Evolutionary conservation across 1,284 basidiomycete species (phyloP).

Genomic region (Rhodotorula sp.): DNA sequence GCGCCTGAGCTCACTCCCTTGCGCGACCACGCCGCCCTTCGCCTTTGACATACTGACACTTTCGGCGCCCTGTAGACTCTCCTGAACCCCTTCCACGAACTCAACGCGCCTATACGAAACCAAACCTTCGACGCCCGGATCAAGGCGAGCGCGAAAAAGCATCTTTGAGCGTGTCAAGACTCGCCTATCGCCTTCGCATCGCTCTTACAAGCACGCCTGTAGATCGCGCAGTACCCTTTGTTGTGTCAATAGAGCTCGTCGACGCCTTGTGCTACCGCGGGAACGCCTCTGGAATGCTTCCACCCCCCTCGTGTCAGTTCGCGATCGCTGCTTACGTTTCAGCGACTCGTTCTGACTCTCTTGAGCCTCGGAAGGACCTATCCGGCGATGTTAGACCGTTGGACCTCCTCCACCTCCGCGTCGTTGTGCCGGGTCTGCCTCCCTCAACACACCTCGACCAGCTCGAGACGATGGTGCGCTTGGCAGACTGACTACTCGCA

Average conservation of each 20-base stretch:
- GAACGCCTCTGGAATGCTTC: too few relatives aligned
- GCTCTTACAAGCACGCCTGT: neutral
- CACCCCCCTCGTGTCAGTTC: too few relatives aligned
- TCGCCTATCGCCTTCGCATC: neutral
- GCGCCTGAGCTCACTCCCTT: constrained; percentile 37
- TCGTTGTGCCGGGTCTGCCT: too few relatives aligned
- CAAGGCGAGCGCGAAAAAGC: constrained; percentile 77
- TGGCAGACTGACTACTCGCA: neutral
- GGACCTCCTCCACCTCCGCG: neutral
- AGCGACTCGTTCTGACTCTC: too few relatives aligned
- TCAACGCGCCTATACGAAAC: constrained; percentile 76
- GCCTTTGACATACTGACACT: neutral
- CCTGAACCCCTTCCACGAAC: constrained; percentile 88
- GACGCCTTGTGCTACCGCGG: too few relatives aligned
- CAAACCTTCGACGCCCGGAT: constrained; percentile 75
- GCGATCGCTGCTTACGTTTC: too few relatives aligned
- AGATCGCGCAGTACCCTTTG: neutral
- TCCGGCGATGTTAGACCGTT: neutral
- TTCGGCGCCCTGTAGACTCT: constrained; percentile 59
- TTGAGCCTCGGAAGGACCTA: neutral
- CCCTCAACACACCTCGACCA: neutral
- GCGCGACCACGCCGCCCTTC: neutral
- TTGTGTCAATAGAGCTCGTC: constrained; percentile 2
- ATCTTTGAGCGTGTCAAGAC: constrained; percentile 56
- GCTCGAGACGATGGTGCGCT: neutral